Evolutionary conservation across 139 green algal species (phyloP), one percentile per base, ranked within the genome.

Genomic region (Chlorella sp.): DNA sequence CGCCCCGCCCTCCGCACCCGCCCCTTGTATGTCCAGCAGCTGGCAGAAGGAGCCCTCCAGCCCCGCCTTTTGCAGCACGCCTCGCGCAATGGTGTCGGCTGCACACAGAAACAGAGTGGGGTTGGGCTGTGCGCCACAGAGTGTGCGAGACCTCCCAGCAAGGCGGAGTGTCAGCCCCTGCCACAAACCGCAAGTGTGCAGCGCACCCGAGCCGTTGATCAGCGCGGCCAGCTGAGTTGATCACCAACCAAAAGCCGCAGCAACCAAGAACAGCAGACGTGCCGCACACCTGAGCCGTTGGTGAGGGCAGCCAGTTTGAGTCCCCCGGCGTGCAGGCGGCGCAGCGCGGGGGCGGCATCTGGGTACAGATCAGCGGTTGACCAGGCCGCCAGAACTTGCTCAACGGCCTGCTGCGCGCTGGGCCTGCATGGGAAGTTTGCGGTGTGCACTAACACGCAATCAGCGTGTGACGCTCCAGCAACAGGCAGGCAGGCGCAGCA

Each of bases 11-110:
- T 23, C 28, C 65, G 17, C 21, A 39, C 65, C 65, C 12, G 70
- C 70, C 39, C 56, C 56, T 25, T 78, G 56, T 39, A 78, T 78
- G 70, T 78, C 70, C 41, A 78, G 70, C 70, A 78, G 70, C 26
- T 16, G 25, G 0, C 26, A 17, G 44, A 78, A 78, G 21, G 26
- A 7, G 39, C 70, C 70, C 39, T 78, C 70, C 12, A 78, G 20
- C 26, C 70, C 70, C 70, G 70, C 70, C 28, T 78, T 78, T 7
- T 60, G 39, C 38, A 78, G 70, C 70, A 78, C 70, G 26, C 39
- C 25, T 25, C 70, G 70, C 26, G 70, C 70, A 3, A 78, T 32
- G 1, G 26, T 47, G 39, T 78, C 70, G 70, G 70, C 70, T 78
- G 70, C 70, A 36, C 64, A 32, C n/a, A 34, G 30, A 21, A 28